Evolutionary conservation across 2,329 filamentous ascomycete species (phyloP).

Genomic region (Davidsoniella virescens): DNA sequence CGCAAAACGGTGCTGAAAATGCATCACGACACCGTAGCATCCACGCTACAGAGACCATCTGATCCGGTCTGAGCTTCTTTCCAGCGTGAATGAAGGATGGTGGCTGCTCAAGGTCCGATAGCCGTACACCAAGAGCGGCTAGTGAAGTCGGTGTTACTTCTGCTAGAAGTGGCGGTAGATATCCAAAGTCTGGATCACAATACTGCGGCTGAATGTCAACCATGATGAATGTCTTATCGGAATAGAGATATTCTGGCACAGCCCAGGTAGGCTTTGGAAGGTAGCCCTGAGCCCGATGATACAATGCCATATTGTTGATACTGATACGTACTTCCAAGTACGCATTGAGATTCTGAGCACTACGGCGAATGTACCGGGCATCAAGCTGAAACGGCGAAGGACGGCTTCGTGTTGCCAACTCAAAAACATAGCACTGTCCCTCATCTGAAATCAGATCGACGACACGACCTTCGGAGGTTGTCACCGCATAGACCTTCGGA

Average conservation of each 20-base stretch:
- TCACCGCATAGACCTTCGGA: constrained; percentile 2
- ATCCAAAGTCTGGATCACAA: background rate
- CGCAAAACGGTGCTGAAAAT: constrained; percentile 17
- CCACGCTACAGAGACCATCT: constrained; percentile 16
- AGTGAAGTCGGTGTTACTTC: constrained; percentile 2
- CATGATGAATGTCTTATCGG: too few species aligned
- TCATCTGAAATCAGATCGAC: constrained; percentile 10
- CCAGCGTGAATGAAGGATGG: constrained; percentile 13
- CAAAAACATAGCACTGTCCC: constrained; percentile 9
- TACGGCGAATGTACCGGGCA: too few species aligned
- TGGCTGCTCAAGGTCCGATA: background rate
- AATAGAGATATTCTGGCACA: too few species aligned
- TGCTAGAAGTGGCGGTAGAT: background rate
- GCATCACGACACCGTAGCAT: constrained; percentile 17
- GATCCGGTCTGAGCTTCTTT: constrained; percentile 15
- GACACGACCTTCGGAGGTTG: constrained; percentile 5
- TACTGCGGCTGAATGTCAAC: constrained; percentile 5
- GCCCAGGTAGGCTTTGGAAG: constrained; percentile 10
- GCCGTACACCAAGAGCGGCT: background rate
- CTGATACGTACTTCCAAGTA: constrained; percentile 11
- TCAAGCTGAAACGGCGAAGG: constrained; percentile 10
- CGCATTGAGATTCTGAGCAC: too few species aligned
- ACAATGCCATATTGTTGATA: constrained; percentile 13
- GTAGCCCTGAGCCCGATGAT: constrained; percentile 14
- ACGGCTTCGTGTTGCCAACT: constrained; percentile 6